phyloP scores from a whole-genome alignment of 768 basidiomycete genomes.

The Heimioporus sp. region DNA sequence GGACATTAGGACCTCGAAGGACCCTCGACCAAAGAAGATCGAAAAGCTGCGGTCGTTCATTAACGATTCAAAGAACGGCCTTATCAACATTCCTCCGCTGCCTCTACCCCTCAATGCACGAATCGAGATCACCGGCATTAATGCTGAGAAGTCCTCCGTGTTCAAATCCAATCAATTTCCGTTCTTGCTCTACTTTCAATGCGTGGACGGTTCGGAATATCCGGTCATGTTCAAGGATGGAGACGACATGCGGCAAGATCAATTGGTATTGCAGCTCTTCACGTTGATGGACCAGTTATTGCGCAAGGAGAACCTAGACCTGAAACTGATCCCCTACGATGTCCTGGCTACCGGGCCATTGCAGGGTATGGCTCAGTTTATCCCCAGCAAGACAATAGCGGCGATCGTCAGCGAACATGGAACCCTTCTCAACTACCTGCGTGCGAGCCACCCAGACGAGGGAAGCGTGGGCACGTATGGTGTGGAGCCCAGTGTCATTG shows the following conservation, averaged over 20 bases:
- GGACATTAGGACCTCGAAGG: slow-evolving; percentile 87
- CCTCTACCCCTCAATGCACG: slow-evolving; percentile 92
- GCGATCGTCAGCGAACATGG: slow-evolving; percentile 93
- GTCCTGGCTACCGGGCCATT: slow-evolving; percentile 89
- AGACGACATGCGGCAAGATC: slow-evolving; percentile 98
- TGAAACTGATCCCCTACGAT: slow-evolving; percentile 87
- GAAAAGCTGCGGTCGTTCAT: slow-evolving; percentile 88
- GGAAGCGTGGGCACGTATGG: slow-evolving; percentile 93
- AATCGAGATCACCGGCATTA: slow-evolving; percentile 80
- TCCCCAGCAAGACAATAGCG: slow-evolving; percentile 93
- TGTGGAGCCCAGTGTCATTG: slow-evolving; percentile 91
- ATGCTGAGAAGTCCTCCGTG: slow-evolving; percentile 88
- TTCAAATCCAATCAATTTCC: slow-evolving; percentile 98
- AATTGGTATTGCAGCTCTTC: slow-evolving; percentile 97
- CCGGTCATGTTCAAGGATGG: slow-evolving; percentile 99
- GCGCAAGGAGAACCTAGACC: slow-evolving; percentile 91
- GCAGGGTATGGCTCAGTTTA: slow-evolving; percentile 96
- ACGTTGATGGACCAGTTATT: slow-evolving; percentile 95
- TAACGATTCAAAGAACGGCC: slow-evolving; percentile 79
- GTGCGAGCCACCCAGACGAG: slow-evolving; percentile 87
- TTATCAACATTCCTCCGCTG: slow-evolving; percentile 75
- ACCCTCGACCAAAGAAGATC: slow-evolving; percentile 95
- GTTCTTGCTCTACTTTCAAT: slow-evolving; percentile 86
- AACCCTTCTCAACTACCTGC: slow-evolving; percentile 82
- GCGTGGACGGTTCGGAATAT: slow-evolving; percentile 80